Percentiles rank a stretch among this genome's conserved stretches.
These are phyloP conservation scores for Helminthosporium solani DNA, from an alignment of 2,329 filamentous ascomycete species.

Conservation along the genomic window DNA sequence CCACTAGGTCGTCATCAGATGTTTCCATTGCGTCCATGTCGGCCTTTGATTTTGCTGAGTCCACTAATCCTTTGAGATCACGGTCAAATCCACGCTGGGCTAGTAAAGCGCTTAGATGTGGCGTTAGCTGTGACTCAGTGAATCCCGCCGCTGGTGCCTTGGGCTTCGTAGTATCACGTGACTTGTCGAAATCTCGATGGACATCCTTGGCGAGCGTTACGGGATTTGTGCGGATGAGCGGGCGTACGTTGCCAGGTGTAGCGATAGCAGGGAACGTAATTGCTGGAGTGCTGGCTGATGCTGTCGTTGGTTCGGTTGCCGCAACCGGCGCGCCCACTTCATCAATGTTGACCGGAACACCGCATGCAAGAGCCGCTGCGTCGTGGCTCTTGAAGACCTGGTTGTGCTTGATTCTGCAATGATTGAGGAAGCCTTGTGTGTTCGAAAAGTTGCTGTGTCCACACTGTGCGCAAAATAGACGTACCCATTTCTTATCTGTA, in stretches of 20 bases:
- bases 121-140: slow-evolving; percentile 43
- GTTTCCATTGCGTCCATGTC: slow-evolving; percentile 38
- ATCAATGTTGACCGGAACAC: slow-evolving; percentile 74
- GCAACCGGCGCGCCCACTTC: slow-evolving; percentile 47
- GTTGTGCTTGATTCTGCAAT: slow-evolving; percentile 93
- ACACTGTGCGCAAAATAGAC: slow-evolving; percentile 85
- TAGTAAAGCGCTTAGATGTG: slow-evolving; percentile 44
- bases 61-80: slow-evolving; percentile 40
- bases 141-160: slow-evolving; percentile 23
- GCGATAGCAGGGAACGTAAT: slow-evolving; percentile 29
- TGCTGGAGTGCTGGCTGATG: slow-evolving; percentile 25
- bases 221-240: slow-evolving; percentile 32
- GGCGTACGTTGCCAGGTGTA: slow-evolving; percentile 38
- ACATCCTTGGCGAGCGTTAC: slow-evolving; percentile 32
- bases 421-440: slow-evolving; percentile 98
- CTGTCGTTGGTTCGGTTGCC: slow-evolving; percentile 31
- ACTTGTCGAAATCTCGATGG: slow-evolving; percentile 29
- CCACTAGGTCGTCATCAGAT: slow-evolving; percentile 38
- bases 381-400: slow-evolving; percentile 95
- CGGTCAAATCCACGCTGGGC: slow-evolving; percentile 46
- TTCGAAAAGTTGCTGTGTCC: slow-evolving; percentile 89
- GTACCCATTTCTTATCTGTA: slow-evolving; percentile 79
- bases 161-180: slow-evolving; percentile 19
- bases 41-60: slow-evolving; percentile 38
- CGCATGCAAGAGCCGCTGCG: slow-evolving; percentile 84